Base-by-base conservation (phyloP, 352 stramenopile genomes). In the Hyaloperonospora arabidopsidis region DNA sequence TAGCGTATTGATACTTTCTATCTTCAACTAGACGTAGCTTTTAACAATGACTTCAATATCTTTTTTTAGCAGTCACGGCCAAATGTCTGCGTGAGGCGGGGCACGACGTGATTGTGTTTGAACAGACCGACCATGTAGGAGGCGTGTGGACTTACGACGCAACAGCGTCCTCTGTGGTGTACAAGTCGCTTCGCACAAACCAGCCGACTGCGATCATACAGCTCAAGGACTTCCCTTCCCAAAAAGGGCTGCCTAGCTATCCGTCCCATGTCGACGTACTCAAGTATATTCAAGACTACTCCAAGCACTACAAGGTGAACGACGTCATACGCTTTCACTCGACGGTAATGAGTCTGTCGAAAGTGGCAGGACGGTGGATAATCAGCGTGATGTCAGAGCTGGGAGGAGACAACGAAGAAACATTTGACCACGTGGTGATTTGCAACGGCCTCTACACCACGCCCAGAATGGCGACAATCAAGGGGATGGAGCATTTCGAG, bases 131-230 rank as follows among this genome's bases (percentile, higher is more conserved):
- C 1, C 52, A 73, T 40, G 60, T 82, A 14, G 81, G 81, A 6
- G 81, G 81, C 19, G 72, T 92, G n/a, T 92, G 81, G 81, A 86
- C 79, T 25, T 92, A 88, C 59, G 70, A 86, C 40, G 73, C 77
- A 4, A 53, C 66, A 2, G 46, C 45, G n/a, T 76, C 64, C 2
- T 76, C 68, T 1, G 52, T 87, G 53, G 57, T 92, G 52, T 92
- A 92, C 52, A 75, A 89, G 77, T 92, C 81, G 10, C 66, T 92
- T 45, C 81, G 78, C 46, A 92, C 81, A 38, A 92, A 92, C 53
- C 44, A 89, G 17, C 81, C 81, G 40, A 89, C 77, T 8, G 57
- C 77, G 11, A 82, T 89, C 54, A 92, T 92, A 79, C 81, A 92
- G 49, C 60, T 92, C 25, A 65, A 72, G 49, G 77, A 76, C 47